A percentile compares a stretch with the other conserved stretches of the same genome.
These are phyloP conservation scores for Lotmaria passim DNA, from an alignment of 208 protist genomes.

Conservation along the genomic window DNA sequence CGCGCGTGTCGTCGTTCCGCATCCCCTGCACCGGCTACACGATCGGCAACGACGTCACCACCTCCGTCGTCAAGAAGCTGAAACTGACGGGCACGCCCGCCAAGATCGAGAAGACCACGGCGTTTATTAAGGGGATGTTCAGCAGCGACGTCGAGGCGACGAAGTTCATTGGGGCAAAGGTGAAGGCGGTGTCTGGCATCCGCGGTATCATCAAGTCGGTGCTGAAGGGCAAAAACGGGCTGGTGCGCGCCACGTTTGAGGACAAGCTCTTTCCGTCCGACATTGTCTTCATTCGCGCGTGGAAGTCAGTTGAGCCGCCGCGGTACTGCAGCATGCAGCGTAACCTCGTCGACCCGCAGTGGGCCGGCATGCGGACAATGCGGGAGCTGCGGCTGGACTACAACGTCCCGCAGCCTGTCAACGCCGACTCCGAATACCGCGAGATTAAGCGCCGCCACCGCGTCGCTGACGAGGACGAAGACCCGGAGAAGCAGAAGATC, in stretches of 20 bases:
- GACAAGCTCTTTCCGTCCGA: slow-evolving; percentile 98
- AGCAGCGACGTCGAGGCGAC: slow-evolving; percentile 93
- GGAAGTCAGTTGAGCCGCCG: slow-evolving; percentile 95
- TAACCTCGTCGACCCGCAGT: slow-evolving; percentile 88
- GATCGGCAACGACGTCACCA: slow-evolving; percentile 94
- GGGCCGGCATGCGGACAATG: slow-evolving; percentile 88
- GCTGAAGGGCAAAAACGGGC: slow-evolving; percentile 90
- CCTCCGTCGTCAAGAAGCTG: slow-evolving; percentile 99
- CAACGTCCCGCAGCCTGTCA: slow-evolving; percentile 52
- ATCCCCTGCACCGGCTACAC: slow-evolving; percentile 96
- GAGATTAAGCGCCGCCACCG: slow-evolving; percentile 88
- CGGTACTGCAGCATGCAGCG: slow-evolving; percentile 97
- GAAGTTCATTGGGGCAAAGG: slow-evolving; percentile 98
- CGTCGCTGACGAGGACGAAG: slow-evolving; percentile 58
- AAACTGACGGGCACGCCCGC: slow-evolving; percentile 98
- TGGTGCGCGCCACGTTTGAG: slow-evolving; percentile 99
- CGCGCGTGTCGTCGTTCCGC: slow-evolving; percentile 88
- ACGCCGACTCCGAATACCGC: slow-evolving; percentile 78
- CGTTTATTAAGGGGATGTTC: slow-evolving; percentile 98
- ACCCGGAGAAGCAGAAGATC: slow-evolving; percentile 45
- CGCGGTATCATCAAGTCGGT: slow-evolving; percentile 99
- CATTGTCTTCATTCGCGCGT: slow-evolving; percentile 99
- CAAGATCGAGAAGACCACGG: slow-evolving; percentile 99
- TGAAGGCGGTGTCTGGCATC: slow-evolving; percentile 98
- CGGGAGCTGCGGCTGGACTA: slow-evolving; percentile 84